A percentile compares a stretch with the other conserved stretches of the same genome.
Evolutionary conservation across 2,329 filamentous ascomycete genomes (phyloP).

Genomic region (Cladosporium sp.): DNA sequence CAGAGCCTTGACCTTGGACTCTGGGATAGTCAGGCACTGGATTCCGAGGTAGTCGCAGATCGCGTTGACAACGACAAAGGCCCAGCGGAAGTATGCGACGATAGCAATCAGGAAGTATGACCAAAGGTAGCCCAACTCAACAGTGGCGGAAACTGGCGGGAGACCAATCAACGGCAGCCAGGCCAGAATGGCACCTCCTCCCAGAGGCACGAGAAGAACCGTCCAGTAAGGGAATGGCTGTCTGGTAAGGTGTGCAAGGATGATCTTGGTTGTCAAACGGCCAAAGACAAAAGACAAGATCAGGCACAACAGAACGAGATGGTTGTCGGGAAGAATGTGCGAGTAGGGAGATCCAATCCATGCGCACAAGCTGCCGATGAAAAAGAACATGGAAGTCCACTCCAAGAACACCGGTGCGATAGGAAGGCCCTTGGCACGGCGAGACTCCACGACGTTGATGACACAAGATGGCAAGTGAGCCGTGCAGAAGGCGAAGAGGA

Average conservation of each 20-base stretch:
- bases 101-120: conserved; percentile 77
- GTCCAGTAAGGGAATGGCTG: conserved; percentile 98
- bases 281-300: conserved; percentile 97
- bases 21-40: conserved; percentile 80
- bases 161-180: conserved; percentile 78
- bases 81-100: conserved; percentile 90
- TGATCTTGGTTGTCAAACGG: conserved; percentile 98
- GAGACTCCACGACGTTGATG: conserved; percentile 74
- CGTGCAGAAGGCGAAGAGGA: conserved; percentile 43
- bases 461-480: conserved; percentile 84
- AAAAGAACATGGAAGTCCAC: conserved; percentile 87
- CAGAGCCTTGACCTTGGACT: conserved; percentile 30
- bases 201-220: conserved; percentile 77
- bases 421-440: conserved; percentile 66
- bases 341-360: conserved; percentile 93
- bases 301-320: conserved; percentile 84
- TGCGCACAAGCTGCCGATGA: conserved; percentile 65
- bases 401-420: conserved; percentile 81
- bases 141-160: conserved; percentile 52
- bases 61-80: conserved; percentile 79
- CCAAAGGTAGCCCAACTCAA: conserved; percentile 78
- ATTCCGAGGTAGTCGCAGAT: conserved; percentile 93
- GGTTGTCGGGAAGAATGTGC: conserved; percentile 73
- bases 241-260: conserved; percentile 85
- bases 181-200: conserved; percentile 75